phyloP scores from a whole-genome alignment of 2,329 filamentous ascomycete genomes.

The Talaromyces piceae region DNA sequence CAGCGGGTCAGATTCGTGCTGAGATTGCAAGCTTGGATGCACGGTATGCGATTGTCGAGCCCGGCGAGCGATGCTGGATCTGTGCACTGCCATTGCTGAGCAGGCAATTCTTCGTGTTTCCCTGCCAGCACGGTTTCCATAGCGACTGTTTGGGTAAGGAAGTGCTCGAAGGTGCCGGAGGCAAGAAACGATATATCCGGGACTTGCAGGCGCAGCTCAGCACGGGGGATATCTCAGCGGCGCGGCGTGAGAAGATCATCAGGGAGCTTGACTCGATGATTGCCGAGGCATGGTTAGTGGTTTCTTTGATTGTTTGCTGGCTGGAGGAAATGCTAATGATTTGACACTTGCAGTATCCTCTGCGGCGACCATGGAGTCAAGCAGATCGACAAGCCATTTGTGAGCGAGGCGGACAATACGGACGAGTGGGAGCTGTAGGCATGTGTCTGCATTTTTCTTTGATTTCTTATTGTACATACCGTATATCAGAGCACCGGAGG shows the following conservation, averaged over 20 bases:
- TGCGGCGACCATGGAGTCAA: slow-evolving; percentile 95
- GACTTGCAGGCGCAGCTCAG: slow-evolving; percentile 80
- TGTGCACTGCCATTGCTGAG: slow-evolving; percentile 81
- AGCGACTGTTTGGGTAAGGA: slow-evolving; percentile 84
- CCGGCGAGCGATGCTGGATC: slow-evolving; percentile 86
- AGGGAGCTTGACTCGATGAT: slow-evolving; percentile 87
- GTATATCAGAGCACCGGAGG: no score
- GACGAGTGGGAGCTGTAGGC: slow-evolving; percentile 74
- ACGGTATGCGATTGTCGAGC: slow-evolving; percentile 92
- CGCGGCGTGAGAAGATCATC: slow-evolving; percentile 72
- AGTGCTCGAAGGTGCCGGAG: slow-evolving; percentile 75
- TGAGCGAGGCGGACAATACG: slow-evolving; percentile 62
- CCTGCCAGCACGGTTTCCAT: slow-evolving; percentile 96
- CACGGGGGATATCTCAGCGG: slow-evolving; percentile 62
- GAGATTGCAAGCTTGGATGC: slow-evolving; percentile 82
- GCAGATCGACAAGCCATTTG: slow-evolving; percentile 87
- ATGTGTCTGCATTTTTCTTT: no score
- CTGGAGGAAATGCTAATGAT: not conserved
- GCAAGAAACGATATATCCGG: slow-evolving; percentile 69
- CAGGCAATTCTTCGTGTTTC: slow-evolving; percentile 95
- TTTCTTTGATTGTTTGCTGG: not conserved
- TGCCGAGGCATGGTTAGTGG: slow-evolving; percentile 71
- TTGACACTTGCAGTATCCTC: slow-evolving; percentile 57
- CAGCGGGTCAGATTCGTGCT: slow-evolving; percentile 80
- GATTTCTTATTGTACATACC: no score